Evolutionary conservation across 2,329 filamentous ascomycete genomes (phyloP).

Genomic region (Penicillium capsulatum): DNA sequence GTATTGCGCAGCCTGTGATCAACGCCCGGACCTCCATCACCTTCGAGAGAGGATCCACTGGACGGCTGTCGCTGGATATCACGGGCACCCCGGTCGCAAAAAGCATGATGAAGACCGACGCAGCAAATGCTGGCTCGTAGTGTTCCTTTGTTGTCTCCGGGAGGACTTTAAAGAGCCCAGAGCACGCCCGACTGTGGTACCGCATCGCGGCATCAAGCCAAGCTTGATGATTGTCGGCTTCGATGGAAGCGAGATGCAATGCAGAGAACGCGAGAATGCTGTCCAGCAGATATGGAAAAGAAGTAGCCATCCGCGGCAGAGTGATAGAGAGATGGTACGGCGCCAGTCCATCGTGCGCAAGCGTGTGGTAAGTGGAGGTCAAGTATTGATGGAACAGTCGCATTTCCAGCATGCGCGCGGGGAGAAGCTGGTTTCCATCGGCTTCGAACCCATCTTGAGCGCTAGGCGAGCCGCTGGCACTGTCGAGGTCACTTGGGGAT

Average conservation of each 20-base stretch:
- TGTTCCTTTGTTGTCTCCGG: constrained; percentile 39
- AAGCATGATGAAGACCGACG: constrained; percentile 39
- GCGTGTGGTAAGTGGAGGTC: constrained; percentile 33
- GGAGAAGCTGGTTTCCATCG: constrained; percentile 15
- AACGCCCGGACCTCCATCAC: constrained; percentile 29
- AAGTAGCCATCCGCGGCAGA: constrained; percentile 38
- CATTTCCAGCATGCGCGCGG: constrained; percentile 33
- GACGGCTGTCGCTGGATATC: constrained; percentile 22
- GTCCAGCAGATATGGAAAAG: constrained; percentile 44
- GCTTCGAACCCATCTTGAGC: constrained; percentile 19
- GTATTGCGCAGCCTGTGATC: constrained; percentile 29
- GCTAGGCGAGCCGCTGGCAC: constrained; percentile 19
- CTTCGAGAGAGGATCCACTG: constrained; percentile 25
- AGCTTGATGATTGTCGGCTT: constrained; percentile 27
- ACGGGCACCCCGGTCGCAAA: constrained; percentile 33
- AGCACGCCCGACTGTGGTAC: constrained; percentile 37
- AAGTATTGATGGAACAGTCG: constrained; percentile 39
- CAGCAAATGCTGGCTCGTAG: constrained; percentile 41
- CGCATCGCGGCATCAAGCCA: constrained; percentile 35
- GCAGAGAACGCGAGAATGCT: constrained; percentile 44
- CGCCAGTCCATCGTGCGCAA: constrained; percentile 30
- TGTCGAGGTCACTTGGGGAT: constrained; percentile 21
- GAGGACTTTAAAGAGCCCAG: constrained; percentile 33
- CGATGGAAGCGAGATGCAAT: constrained; percentile 41
- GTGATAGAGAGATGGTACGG: constrained; percentile 33